phyloP scores from a whole-genome alignment of 208 protist genomes.

The Crithidia brevicula region DNA sequence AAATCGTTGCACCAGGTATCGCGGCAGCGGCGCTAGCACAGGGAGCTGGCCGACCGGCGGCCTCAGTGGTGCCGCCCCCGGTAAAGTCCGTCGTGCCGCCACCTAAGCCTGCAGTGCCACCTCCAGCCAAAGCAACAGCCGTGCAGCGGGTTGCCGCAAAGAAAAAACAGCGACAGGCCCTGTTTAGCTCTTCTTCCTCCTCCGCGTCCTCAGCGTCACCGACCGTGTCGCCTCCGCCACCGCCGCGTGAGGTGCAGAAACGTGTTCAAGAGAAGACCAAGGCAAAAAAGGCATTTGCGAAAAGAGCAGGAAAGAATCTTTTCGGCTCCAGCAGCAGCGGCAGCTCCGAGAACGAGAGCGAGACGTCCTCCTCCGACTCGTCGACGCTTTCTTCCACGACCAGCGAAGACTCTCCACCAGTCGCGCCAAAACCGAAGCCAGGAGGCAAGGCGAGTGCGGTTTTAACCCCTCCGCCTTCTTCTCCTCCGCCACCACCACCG shows the following conservation, averaged over 20 bases:
- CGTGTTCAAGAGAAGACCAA: not conserved
- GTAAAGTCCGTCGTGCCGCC: constrained; percentile 18
- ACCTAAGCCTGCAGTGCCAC: constrained; percentile 13
- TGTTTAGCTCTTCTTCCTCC: constrained; percentile 39
- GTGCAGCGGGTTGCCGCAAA: constrained; percentile 10
- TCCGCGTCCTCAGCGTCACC: constrained; percentile 15
- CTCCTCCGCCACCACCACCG: not conserved
- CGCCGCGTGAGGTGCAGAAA: not conserved
- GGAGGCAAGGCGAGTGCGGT: not conserved
- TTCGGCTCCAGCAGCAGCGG: constrained; percentile 11
- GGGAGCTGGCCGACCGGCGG: not conserved
- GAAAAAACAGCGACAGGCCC: constrained; percentile 6
- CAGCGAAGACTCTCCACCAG: not conserved
- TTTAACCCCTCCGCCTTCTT: not conserved
- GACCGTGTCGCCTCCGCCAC: constrained; percentile 1
- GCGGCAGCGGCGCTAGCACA: not conserved
- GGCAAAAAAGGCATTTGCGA: constrained; percentile 2
- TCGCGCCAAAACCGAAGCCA: not conserved
- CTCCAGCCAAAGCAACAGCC: not conserved
- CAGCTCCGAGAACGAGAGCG: constrained; percentile 3
- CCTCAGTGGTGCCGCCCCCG: not conserved
- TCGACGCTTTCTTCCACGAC: constrained; percentile 8
- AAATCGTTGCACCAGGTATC: not conserved
- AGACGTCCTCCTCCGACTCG: constrained; percentile 4
- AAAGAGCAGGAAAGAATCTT: not conserved